Evolutionary conservation across 2,329 filamentous ascomycete genomes (phyloP), one percentile per base, ranked within the genome.

Genomic region (Aurifilum marmelostoma): DNA sequence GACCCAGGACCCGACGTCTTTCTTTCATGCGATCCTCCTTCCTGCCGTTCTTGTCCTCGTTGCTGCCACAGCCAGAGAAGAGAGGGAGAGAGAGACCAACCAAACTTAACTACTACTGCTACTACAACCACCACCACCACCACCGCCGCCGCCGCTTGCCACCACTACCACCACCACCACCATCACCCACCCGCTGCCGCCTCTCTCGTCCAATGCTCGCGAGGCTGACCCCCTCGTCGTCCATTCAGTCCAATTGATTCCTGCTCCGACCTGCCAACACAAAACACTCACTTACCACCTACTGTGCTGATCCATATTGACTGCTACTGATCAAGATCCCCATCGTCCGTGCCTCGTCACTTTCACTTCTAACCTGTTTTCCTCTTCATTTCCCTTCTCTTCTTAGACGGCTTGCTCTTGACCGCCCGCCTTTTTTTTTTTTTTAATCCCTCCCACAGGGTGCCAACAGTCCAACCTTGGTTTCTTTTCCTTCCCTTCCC

Each of bases 381-480:
- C 63, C 43, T 47, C 9, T n/a, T 47, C 43, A 47, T 63, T 54
- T 39, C 63, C 39, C 62, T 61, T 58, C 66, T 58, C 66, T 63
- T 61, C 24, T 39, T 39, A 8, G 8, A 43, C 50, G 29, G 50
- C n/a, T 65, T 43, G 7, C 43, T 47, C 66, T 67, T 63, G 66
- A 63, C 66, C 58, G 62, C 66, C 66, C 37, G 56, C 66, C 24
- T 63, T 37, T 63, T 65, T 65, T 63, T 16, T 50, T 34, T 63
- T 52, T 37, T 37, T 58, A 16, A 29, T 58, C 29, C 32, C 56
- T 37, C 56, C 56, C 32, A 24, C 56, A 56, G 32, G 56, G 32
- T 59, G 56, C 56, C 32, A 59, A 37, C 56, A 59, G 7, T 29
- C 56, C 29, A n/a, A 37, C 24, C 27, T 32, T 18, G 14, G 52